Conservation (phyloP, 495 filamentous ascomycete genomes). For the Neurospora sp. region DNA sequence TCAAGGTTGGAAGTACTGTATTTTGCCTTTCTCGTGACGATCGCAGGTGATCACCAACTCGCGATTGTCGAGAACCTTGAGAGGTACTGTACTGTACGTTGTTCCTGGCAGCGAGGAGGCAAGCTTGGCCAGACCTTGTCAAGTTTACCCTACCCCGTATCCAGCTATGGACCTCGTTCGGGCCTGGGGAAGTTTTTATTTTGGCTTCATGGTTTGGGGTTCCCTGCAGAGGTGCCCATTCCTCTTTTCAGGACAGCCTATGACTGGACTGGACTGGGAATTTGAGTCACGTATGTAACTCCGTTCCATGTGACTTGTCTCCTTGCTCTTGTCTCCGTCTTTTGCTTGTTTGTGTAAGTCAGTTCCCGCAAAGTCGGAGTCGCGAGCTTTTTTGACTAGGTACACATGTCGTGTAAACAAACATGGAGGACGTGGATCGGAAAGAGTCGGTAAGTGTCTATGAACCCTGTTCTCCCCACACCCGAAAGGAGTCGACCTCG, state of each 20-base stretch:
- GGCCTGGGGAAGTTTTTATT: background rate
- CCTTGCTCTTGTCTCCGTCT: background rate
- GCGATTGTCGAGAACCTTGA: background rate
- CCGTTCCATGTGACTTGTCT: background rate
- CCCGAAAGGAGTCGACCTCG: constrained; percentile 17
- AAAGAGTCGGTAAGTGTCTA: background rate
- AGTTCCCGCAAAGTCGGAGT: background rate
- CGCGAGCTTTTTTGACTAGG: background rate
- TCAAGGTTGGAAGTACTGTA: background rate
- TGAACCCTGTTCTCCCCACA: constrained; percentile 3
- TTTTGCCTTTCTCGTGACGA: background rate
- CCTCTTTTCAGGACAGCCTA: background rate
- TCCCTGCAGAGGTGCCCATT: background rate
- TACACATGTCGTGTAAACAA: background rate
- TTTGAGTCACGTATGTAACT: background rate
- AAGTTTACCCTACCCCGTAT: background rate
- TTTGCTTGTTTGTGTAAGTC: background rate
- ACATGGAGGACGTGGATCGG: background rate
- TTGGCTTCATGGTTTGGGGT: background rate
- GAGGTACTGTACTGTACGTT: background rate
- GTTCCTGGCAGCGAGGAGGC: background rate
- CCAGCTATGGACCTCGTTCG: background rate
- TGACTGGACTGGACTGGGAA: background rate
- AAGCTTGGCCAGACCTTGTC: background rate
- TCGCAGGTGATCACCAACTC: background rate